phyloP scores from a whole-genome alignment of 2,329 filamentous ascomycete species.

The Corniculantispora saksenae region DNA sequence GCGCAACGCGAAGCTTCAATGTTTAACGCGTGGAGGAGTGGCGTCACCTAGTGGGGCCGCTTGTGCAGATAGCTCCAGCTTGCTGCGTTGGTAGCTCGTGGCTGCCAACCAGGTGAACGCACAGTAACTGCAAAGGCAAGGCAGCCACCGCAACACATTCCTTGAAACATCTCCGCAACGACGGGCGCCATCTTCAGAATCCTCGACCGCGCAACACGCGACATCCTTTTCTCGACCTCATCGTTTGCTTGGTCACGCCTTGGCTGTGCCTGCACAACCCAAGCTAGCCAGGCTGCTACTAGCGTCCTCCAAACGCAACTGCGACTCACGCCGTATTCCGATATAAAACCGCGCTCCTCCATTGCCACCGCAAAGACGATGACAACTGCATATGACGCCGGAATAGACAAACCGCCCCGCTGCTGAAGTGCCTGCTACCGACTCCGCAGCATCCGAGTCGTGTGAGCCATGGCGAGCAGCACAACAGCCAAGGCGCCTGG shows the following conservation, averaged over 20 bases:
- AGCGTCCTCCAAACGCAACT: background rate
- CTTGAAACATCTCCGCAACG: slow-evolving; percentile 1
- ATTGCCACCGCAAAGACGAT: background rate
- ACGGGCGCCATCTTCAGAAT: background rate
- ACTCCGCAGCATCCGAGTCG: background rate
- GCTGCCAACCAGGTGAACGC: slow-evolving; percentile 4
- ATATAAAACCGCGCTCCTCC: background rate
- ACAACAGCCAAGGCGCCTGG: slow-evolving; percentile 33
- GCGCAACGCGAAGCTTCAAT: slow-evolving; percentile 7
- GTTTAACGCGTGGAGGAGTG: slow-evolving; percentile 17
- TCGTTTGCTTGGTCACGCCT: background rate
- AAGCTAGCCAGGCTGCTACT: background rate
- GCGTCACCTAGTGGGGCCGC: slow-evolving; percentile 18
- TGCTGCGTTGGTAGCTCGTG: background rate
- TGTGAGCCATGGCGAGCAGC: slow-evolving; percentile 32
- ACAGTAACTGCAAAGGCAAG: slow-evolving; percentile 7
- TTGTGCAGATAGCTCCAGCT: slow-evolving; percentile 5
- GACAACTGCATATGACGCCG: background rate
- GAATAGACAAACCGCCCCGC: background rate
- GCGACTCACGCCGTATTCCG: background rate
- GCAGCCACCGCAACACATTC: slow-evolving; percentile 13
- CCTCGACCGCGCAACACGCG: background rate
- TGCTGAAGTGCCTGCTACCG: background rate
- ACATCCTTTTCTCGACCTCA: background rate
- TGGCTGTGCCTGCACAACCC: background rate